Conservation (phyloP, 345 rosid species). For the Syzygium aromaticum region DNA sequence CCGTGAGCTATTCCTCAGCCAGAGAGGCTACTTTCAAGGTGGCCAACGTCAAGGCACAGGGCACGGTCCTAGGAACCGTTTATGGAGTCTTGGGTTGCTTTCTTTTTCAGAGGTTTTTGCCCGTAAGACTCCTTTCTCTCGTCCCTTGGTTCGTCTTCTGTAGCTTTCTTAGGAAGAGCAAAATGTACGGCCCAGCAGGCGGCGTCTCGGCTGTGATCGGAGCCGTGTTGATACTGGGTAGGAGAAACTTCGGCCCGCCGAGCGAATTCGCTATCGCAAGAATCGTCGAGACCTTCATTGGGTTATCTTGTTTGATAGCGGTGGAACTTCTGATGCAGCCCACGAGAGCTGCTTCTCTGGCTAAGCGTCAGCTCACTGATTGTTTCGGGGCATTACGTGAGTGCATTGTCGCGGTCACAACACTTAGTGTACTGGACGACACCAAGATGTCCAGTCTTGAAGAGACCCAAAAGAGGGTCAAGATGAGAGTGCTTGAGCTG, state of each 20-base stretch:
- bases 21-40: slow-evolving; percentile 79
- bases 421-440: slow-evolving; percentile 12
- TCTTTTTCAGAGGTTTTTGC: slow-evolving; percentile 55
- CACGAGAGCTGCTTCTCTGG: slow-evolving; percentile 60
- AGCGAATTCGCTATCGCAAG: slow-evolving; percentile 82
- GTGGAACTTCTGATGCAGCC: slow-evolving; percentile 62
- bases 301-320: slow-evolving; percentile 55
- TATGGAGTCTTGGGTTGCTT: slow-evolving; percentile 83
- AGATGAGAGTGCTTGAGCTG: slow-evolving; percentile 30
- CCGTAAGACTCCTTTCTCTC: slow-evolving; percentile 62
- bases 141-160: slow-evolving; percentile 85
- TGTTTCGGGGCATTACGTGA: slow-evolving; percentile 32
- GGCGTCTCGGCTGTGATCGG: slow-evolving; percentile 79
- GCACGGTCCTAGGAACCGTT: slow-evolving; percentile 82
- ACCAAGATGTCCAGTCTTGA: slow-evolving; percentile 14
- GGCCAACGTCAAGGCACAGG: slow-evolving; percentile 80
- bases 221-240: slow-evolving; percentile 67
- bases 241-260: slow-evolving; percentile 68
- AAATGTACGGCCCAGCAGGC: slow-evolving; percentile 83
- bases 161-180: slow-evolving; percentile 54
- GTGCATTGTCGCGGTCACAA: slow-evolving; percentile 27
- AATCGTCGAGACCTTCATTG: slow-evolving; percentile 80
- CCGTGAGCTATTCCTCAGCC: slow-evolving; percentile 47
- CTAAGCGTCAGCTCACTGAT: slow-evolving; percentile 44
- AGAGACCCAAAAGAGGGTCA: slow-evolving; percentile 40